phyloP scores from a whole-genome alignment of 768 basidiomycete species.

The Lepiota subincarnata region DNA sequence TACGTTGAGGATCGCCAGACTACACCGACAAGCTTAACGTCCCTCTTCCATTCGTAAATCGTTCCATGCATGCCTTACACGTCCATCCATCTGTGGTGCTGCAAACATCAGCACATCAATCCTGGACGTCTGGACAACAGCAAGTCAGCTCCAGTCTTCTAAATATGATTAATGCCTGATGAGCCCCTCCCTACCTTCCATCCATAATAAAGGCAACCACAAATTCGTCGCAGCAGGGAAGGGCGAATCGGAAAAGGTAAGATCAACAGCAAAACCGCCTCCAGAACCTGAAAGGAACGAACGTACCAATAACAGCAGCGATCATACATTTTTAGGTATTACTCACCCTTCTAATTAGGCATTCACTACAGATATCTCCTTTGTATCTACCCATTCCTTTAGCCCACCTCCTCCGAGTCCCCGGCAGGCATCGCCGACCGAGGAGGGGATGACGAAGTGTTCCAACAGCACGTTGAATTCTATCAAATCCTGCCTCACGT shows the following conservation, averaged over 20 bases:
- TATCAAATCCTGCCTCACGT: slow-evolving; percentile 9
- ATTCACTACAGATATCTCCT: slow-evolving; percentile 10
- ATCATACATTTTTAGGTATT: slow-evolving; percentile 1
- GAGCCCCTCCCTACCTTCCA: not conserved
- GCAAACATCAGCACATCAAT: slow-evolving; percentile 3
- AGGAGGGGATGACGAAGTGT: slow-evolving; percentile 1
- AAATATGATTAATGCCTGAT: slow-evolving; percentile 10
- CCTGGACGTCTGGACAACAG: not conserved
- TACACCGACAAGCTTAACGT: not conserved
- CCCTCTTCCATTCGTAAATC: not conserved
- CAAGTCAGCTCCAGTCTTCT: slow-evolving; percentile 2
- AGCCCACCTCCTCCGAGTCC: slow-evolving; percentile 3
- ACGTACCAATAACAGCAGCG: slow-evolving; percentile 1
- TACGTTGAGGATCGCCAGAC: slow-evolving; percentile 1
- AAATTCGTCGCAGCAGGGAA: not conserved
- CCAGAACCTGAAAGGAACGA: slow-evolving; percentile 3
- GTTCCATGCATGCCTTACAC: not conserved
- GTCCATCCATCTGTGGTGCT: slow-evolving; percentile 1
- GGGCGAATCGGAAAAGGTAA: slow-evolving; percentile 9
- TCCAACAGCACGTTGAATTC: not conserved
- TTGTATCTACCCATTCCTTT: slow-evolving; percentile 7
- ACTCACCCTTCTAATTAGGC: slow-evolving; percentile 2
- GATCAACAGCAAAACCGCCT: not conserved
- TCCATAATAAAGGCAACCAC: slow-evolving; percentile 3
- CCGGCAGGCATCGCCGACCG: slow-evolving; percentile 8